Conservation (phyloP, 208 protist genomes). For the Crithidia fasciculata region DNA sequence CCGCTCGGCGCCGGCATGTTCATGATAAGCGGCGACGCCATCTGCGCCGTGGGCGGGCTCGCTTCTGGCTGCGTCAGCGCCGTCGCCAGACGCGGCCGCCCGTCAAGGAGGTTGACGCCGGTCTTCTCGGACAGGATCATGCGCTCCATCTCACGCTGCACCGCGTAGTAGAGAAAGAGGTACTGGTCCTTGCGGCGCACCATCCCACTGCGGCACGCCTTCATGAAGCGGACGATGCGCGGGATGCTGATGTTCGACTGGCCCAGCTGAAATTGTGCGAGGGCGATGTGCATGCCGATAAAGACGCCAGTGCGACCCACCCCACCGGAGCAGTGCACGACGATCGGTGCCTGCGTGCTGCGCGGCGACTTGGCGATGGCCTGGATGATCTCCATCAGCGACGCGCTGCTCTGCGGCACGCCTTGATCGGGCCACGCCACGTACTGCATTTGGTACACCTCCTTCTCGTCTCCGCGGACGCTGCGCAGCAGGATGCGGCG, state of each 20-base stretch:
- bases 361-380: constrained; percentile 55
- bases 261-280: constrained; percentile 78
- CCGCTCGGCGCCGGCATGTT: constrained; percentile 9
- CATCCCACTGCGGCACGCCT: constrained; percentile 80
- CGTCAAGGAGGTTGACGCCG: constrained; percentile 59
- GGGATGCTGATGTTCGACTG: constrained; percentile 59
- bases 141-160: constrained; percentile 77
- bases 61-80: constrained; percentile 1
- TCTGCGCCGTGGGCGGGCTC: constrained; percentile 15
- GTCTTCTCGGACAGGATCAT: constrained; percentile 76
- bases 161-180: constrained; percentile 76
- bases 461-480: constrained; percentile 53
- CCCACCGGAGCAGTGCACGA: constrained; percentile 90
- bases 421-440: constrained; percentile 87
- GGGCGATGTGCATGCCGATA: constrained; percentile 75
- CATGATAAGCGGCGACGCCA: constrained; percentile 28
- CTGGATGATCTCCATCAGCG: constrained; percentile 84
- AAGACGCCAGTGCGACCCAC: constrained; percentile 91
- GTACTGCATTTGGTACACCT: constrained; percentile 86
- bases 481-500: constrained; percentile 56
- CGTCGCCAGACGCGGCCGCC: constrained; percentile 17
- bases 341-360: constrained; percentile 60
- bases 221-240: constrained; percentile 67
- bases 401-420: constrained; percentile 68
- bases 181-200: constrained; percentile 89